Evolutionary conservation across 2,329 filamentous ascomycete genomes (phyloP).

Genomic region (Diaporthe sp.): DNA sequence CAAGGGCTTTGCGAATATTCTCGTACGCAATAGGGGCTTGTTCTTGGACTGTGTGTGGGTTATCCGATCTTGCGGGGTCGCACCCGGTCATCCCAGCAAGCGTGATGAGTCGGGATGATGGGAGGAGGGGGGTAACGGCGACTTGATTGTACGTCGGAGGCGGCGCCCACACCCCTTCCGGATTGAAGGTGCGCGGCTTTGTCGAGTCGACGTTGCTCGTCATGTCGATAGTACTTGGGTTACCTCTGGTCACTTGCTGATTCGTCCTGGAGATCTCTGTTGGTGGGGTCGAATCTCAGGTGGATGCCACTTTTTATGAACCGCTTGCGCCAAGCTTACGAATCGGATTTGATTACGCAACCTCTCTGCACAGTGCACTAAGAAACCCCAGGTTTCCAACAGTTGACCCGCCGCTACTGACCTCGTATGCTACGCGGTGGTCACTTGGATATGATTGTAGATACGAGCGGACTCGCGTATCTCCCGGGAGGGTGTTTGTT

Average conservation of each 20-base stretch:
- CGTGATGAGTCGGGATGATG: conserved; percentile 35
- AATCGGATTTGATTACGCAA: conserved; percentile 12
- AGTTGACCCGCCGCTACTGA: background rate
- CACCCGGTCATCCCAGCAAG: conserved; percentile 37
- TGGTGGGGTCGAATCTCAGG: background rate
- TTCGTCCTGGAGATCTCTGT: background rate
- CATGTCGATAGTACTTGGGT: background rate
- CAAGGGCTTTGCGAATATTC: conserved; percentile 31
- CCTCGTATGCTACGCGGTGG: background rate
- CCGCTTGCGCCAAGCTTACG: conserved; percentile 6
- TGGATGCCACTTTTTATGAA: background rate
- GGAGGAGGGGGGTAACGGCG: conserved; percentile 33
- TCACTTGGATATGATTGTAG: background rate
- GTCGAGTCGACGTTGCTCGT: conserved; percentile 2
- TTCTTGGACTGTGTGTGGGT: conserved; percentile 30
- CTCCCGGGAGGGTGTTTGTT: background rate
- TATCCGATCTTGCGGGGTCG: conserved; percentile 35
- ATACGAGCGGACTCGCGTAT: background rate
- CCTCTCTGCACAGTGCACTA: background rate
- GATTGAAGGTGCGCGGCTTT: conserved; percentile 34
- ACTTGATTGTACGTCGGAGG: conserved; percentile 36
- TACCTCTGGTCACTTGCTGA: background rate
- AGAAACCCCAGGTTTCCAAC: background rate
- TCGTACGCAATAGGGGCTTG: conserved; percentile 34
- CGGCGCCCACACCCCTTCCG: conserved; percentile 32